Conservation (phyloP, 495 filamentous ascomycete genomes). For the Thermothielavioides terrestris region DNA sequence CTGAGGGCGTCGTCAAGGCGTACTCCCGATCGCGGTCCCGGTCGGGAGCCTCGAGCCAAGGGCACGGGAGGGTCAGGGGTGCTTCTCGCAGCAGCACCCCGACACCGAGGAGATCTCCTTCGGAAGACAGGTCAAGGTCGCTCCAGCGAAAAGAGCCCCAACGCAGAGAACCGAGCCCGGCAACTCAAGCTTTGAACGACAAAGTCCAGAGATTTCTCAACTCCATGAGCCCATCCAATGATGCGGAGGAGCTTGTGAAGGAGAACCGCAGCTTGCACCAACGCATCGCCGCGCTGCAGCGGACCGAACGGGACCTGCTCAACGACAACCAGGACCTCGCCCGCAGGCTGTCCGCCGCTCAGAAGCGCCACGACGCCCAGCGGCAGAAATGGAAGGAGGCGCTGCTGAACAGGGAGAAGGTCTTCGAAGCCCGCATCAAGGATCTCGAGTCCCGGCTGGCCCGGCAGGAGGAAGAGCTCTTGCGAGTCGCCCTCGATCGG, state of each 20-base stretch:
- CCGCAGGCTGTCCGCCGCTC: neutral
- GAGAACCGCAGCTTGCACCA: constrained; percentile 21
- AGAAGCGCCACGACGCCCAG: constrained; percentile 9
- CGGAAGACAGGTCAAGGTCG: neutral
- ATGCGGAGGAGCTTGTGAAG: neutral
- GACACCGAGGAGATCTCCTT: neutral
- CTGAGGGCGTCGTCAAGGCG: neutral
- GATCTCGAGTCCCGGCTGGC: constrained; percentile 5
- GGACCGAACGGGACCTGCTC: constrained; percentile 14
- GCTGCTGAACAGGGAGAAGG: constrained; percentile 2
- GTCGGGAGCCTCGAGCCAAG: neutral
- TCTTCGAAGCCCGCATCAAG: constrained; percentile 9
- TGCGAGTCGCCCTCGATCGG: neutral
- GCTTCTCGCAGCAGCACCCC: neutral
- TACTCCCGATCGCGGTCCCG: constrained; percentile 1
- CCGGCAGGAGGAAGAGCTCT: constrained; percentile 7
- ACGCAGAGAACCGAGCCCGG: neutral
- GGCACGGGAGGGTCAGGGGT: neutral
- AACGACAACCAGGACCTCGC: constrained; percentile 12
- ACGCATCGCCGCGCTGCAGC: constrained; percentile 16
- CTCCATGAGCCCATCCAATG: neutral
- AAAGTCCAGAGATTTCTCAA: constrained; percentile 8
- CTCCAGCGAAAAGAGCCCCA: neutral
- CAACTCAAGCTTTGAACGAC: neutral
- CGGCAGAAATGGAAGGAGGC: constrained; percentile 12